phyloP scores from a whole-genome alignment of 768 basidiomycete genomes.

The Boletus pseudopeckii region DNA sequence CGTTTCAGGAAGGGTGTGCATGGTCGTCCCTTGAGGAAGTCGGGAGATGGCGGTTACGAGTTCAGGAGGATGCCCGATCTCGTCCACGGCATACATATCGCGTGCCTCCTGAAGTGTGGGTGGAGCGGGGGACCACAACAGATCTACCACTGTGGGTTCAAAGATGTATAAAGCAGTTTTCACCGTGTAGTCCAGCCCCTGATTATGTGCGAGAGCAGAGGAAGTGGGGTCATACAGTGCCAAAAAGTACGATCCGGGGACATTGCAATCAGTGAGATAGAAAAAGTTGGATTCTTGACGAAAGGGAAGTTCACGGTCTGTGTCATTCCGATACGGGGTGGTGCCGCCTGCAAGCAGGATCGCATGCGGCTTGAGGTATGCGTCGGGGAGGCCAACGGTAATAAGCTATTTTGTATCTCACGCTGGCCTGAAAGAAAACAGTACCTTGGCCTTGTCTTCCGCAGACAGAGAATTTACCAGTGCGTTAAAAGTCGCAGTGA shows the following conservation, averaged over 20 bases:
- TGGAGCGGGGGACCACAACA: conserved; percentile 90
- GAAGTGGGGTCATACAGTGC: conserved; percentile 48
- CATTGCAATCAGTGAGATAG: conserved; percentile 77
- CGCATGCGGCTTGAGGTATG: conserved; percentile 55
- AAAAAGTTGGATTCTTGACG: conserved; percentile 83
- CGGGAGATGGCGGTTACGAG: conserved; percentile 47
- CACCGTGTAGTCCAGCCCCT: conserved; percentile 33
- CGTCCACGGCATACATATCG: conserved; percentile 56
- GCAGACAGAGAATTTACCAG: conserved; percentile 49
- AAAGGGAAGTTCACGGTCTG: conserved; percentile 77
- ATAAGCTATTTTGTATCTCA: neutral
- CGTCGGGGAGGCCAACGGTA: neutral
- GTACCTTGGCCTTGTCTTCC: conserved; percentile 51
- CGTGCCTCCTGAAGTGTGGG: conserved; percentile 60
- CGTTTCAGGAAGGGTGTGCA: conserved; percentile 60
- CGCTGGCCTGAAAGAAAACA: neutral
- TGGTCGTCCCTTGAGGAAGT: conserved; percentile 48
- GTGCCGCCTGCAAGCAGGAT: conserved; percentile 64
- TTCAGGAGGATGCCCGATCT: conserved; percentile 45
- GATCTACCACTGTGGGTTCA: conserved; percentile 61
- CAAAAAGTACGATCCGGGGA: conserved; percentile 69
- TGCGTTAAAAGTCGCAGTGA: conserved; percentile 48
- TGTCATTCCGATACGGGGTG: conserved; percentile 71
- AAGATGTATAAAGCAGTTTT: conserved; percentile 75
- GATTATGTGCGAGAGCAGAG: conserved; percentile 27